Evolutionary conservation across 352 stramenopile species (phyloP).

Genomic region (Phytophthora pini): DNA sequence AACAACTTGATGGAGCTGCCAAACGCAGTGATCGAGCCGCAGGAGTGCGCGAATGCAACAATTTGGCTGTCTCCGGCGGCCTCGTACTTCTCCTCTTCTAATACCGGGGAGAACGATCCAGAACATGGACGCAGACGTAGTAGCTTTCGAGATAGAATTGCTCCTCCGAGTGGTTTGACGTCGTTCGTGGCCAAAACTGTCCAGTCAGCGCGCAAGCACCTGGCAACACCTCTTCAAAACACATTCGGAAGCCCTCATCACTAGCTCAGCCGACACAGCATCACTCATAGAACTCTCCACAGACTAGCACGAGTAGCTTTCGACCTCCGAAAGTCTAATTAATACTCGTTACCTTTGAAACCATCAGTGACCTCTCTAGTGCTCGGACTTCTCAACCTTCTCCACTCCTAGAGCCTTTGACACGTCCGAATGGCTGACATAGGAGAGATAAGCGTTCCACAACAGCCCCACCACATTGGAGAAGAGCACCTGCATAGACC

Average conservation of each 20-base stretch:
- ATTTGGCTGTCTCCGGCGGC: conserved; percentile 25
- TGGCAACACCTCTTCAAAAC: conserved; percentile 35
- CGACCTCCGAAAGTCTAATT: conserved; percentile 23
- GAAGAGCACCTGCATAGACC: conserved; percentile 83
- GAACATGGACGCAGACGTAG: conserved; percentile 17
- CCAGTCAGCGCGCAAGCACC: conserved; percentile 62
- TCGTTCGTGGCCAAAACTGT: conserved; percentile 65
- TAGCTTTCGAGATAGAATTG: conserved; percentile 28
- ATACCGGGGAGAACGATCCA: conserved; percentile 7
- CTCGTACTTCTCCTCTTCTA: conserved; percentile 27
- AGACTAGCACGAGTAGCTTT: conserved; percentile 13
- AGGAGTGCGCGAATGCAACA: conserved; percentile 22
- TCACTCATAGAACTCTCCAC: conserved; percentile 7
- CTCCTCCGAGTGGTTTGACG: conserved; percentile 36
- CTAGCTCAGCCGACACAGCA: not conserved
- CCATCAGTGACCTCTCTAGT: not conserved
- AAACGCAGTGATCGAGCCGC: conserved; percentile 47
- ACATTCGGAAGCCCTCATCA: conserved; percentile 41
- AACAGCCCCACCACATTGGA: conserved; percentile 82
- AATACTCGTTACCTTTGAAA: conserved; percentile 6
- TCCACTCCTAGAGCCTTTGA: conserved; percentile 15
- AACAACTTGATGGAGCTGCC: conserved; percentile 69
- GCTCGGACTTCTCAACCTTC: conserved; percentile 7
- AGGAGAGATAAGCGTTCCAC: conserved; percentile 88
- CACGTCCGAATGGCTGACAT: conserved; percentile 62